Base-by-base conservation (phyloP, 2,329 filamentous ascomycete genomes). In the Cladosporium sp. region DNA sequence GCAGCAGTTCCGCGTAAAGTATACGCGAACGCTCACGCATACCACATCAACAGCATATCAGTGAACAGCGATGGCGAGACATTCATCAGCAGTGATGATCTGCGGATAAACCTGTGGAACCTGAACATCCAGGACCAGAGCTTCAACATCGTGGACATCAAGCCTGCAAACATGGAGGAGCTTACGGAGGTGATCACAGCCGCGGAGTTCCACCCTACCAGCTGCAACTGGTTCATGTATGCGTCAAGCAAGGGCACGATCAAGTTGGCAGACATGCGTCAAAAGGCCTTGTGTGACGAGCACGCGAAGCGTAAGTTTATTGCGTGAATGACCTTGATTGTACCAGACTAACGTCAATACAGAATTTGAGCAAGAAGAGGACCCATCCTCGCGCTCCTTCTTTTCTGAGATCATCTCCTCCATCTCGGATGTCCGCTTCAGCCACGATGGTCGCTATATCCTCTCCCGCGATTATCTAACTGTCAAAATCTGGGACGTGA, bases 181-280 rank as follows among this genome's bases (percentile, higher is more conserved):
- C 85, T 99, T 70, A 99, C 95, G 0, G 95, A 99, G 79, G 95
- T 99, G 72, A 98, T 99, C 76, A 99, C 95, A 14, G 95, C 95
- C 49, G 95, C 95, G 63, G 95, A 99, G 76, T 99, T 99, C 75
- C 95, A 99, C 76, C 95, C 95, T 6, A 84, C 89, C 75, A 97
- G 93, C 83, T 99, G 95, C 85, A 98, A 99, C 81, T 97, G 92
- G 93, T 98, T 99, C 83, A 99, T 99, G 94, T 99, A 98, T 78
- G 95, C 95, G 72, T 98, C 94, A 79, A 97, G 93, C 66, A 99
- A 99, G 81, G 95, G 95, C 67, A 98, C 95, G 39, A 98, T 99
- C 82, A 99, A 99, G 82, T 85, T 99, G 73, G 95, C 95, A 57
- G 95, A 99, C 75, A 99, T 99, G 95, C 89, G 95, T 74, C 91